phyloP scores from a whole-genome alignment of 2,329 filamentous ascomycete genomes.

The Aspergillus awamori region DNA sequence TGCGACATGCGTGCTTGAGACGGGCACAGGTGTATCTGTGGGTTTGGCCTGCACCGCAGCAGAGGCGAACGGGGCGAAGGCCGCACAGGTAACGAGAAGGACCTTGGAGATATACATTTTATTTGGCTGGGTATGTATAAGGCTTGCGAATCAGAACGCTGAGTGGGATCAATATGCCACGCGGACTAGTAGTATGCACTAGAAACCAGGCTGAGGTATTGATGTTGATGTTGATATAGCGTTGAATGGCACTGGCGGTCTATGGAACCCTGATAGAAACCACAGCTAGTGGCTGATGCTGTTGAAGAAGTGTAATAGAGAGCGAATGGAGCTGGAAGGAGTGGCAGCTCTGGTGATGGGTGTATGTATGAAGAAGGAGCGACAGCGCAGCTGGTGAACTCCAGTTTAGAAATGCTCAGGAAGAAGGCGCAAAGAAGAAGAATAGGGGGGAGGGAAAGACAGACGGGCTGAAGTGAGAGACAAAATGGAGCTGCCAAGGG shows the following conservation, averaged over 20 bases:
- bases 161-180: background rate
- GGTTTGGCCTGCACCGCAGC: slow-evolving; percentile 28
- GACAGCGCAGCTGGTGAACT: no score
- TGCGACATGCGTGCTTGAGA: slow-evolving; percentile 25
- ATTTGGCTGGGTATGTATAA: slow-evolving; percentile 9
- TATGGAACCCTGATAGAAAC: background rate
- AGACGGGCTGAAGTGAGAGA: background rate
- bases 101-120: slow-evolving; percentile 41
- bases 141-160: background rate
- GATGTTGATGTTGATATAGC: background rate
- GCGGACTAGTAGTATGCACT: background rate
- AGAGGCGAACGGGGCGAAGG: slow-evolving; percentile 33
- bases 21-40: slow-evolving; percentile 12
- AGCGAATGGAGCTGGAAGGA: slow-evolving; percentile 40
- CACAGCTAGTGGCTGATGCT: background rate
- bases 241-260: background rate
- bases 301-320: slow-evolving; percentile 16
- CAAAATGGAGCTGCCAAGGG: background rate
- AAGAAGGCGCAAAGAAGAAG: slow-evolving; percentile 24
- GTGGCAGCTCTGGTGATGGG: slow-evolving; percentile 34
- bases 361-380: no score
- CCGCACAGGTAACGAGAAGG: slow-evolving; percentile 33
- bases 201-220: background rate
- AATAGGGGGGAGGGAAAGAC: background rate
- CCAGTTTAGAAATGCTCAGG: slow-evolving; percentile 6